Evolutionary conservation across 768 basidiomycete species (phyloP), one percentile per base, ranked within the genome.

Genomic region (Mycena kentingensis): DNA sequence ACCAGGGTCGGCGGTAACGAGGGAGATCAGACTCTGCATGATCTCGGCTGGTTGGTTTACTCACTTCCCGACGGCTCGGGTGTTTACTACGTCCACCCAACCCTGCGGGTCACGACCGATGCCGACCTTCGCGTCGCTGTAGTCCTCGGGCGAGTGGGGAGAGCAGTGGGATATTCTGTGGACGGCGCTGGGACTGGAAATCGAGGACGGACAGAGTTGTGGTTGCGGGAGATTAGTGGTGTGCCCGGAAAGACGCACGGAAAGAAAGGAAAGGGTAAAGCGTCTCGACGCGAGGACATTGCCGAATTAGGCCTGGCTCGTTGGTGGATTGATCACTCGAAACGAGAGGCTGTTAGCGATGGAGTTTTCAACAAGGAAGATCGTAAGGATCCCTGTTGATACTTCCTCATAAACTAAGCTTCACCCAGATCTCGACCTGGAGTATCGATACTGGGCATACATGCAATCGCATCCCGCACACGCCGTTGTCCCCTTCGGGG

Each of bases 391-490:
- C 22, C 35, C 4, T 52, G 5, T 29, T 7, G 24, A 22, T n/a
- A 10, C 21, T 31, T 4, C 6, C 6, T 44, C 32, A 10, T 35
- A n/a, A n/a, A n/a, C 50, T 32, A 37, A 35, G 15, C 26, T 25
- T 0, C n/a, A 58, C 44, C 15, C 55, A 91, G 90, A 80, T 39
- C 71, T 89, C 19, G 88, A 91, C 49, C 76, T 83, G 61, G 87
- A 90, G 63, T 89, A 87, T 60, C 76, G 86, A 49, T 93, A 90
- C 63, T 93, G 91, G 91, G 72, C 81, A 5, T 93, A 85, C 63
- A 78, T 93, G 70, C 87, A 90, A 66, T 70, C 79, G 28, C 89
- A 92, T 60, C 90, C 90, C 0, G 87, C 87, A 0, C 90, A 93
- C 65, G 71, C 75, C 7, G 63, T 76, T 0, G 72, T 92, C 24